Evolutionary conservation across 2,329 filamentous ascomycete species (phyloP).

Genomic region (Chaetomiaceae sp.): DNA sequence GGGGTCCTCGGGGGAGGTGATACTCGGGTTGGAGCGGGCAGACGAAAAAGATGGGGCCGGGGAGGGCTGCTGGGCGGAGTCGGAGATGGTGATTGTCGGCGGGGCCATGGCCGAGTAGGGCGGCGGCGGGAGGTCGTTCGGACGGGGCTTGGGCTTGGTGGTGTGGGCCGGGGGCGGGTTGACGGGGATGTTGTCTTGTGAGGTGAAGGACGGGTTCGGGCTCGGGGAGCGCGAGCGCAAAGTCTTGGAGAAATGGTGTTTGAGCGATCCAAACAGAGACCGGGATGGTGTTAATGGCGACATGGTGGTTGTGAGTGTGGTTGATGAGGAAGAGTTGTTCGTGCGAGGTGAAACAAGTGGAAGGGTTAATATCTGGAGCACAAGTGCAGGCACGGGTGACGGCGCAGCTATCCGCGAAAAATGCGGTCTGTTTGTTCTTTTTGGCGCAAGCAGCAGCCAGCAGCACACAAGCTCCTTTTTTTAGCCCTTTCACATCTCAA

Average conservation of each 20-base stretch:
- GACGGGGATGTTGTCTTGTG: conserved; percentile 8
- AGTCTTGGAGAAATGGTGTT: conserved; percentile 33
- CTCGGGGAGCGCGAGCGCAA: conserved; percentile 16
- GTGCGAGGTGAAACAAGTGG: too few species aligned
- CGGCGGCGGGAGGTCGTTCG: conserved; percentile 12
- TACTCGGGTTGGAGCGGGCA: conserved; percentile 28
- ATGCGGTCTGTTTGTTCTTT: too few species aligned
- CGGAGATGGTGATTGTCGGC: conserved; percentile 17
- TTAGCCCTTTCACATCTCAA: too few species aligned
- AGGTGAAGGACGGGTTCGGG: conserved; percentile 5
- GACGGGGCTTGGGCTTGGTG: background rate
- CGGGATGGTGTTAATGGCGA: too few species aligned
- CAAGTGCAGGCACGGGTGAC: too few species aligned
- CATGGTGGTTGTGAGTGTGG: background rate
- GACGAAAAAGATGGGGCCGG: conserved; percentile 26
- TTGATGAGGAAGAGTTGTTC: too few species aligned
- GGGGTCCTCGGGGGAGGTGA: conserved; percentile 53
- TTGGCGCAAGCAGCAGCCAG: too few species aligned
- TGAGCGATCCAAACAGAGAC: conserved; percentile 32
- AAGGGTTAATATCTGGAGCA: too few species aligned
- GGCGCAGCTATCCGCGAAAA: too few species aligned
- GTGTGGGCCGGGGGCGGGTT: background rate
- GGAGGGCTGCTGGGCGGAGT: conserved; percentile 18
- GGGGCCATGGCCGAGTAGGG: conserved; percentile 17
- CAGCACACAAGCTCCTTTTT: too few species aligned